phyloP scores from a whole-genome alignment of 2,329 filamentous ascomycete species.

The Talaromyces funiculosus region DNA sequence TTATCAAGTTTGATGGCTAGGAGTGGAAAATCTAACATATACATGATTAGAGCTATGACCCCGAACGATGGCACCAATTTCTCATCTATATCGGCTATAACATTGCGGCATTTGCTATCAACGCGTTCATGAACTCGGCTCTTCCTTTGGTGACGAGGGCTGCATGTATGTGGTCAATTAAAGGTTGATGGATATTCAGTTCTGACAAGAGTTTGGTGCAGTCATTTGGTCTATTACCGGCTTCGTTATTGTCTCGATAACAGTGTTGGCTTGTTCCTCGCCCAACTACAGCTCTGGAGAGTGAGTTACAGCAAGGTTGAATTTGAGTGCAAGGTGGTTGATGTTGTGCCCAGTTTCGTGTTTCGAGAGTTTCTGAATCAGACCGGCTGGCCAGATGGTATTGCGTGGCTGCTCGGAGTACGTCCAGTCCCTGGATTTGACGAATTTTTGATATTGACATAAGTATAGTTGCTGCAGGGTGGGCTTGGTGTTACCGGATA shows the following conservation, averaged over 20 bases:
- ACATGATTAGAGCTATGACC: conserved; percentile 39
- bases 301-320: conserved; percentile 40
- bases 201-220: conserved; percentile 12
- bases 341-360: conserved; percentile 33
- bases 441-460: conserved; percentile 18
- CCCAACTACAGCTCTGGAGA: conserved; percentile 58
- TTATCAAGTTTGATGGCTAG: background rate
- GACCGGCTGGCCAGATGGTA: conserved; percentile 63
- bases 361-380: conserved; percentile 64
- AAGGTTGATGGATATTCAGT: background rate
- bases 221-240: conserved; percentile 65
- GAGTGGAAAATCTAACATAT: background rate
- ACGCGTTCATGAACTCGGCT: conserved; percentile 57
- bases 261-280: conserved; percentile 59
- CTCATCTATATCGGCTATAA: conserved; percentile 65
- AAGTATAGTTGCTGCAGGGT: conserved; percentile 40
- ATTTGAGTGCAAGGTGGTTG: conserved; percentile 1
- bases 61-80: conserved; percentile 65
- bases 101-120: conserved; percentile 56
- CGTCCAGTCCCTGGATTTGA: conserved; percentile 13
- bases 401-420: conserved; percentile 46
- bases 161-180: conserved; percentile 42
- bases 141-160: conserved; percentile 62
- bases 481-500: conserved; percentile 52
- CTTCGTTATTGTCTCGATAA: conserved; percentile 65